Base-by-base conservation (phyloP, 345 rosid genomes). In the Acer campestre region DNA sequence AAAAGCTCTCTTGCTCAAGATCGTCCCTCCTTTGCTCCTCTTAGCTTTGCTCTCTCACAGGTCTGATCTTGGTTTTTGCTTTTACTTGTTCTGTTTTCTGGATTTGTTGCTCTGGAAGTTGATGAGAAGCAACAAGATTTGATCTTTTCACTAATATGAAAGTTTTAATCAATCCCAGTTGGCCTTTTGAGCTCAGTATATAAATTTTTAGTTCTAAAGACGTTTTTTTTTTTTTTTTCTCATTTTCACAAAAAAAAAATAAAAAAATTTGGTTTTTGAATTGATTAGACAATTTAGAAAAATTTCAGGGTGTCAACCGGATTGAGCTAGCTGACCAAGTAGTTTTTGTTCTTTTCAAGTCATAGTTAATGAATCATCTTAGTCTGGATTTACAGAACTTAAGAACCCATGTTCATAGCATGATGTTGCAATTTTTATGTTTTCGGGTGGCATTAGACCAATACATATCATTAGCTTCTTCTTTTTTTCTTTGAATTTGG, bases 11-110 rank as follows among this genome's bases (percentile, higher is more conserved):
- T 67, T 85, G 38, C 61, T 88, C 56, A 88, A 86, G 69, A 84
- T 96, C 58, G 97, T 83, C 70, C 91, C 98, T 84, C 97, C 98
- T 64, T 55, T 90, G 81, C 87, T 96, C 56, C 89, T 92, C 65
- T 86, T 96, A 63, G 89, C 98, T 81, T 87, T 96, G 69, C 98
- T 96, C 76, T 81, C 98, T 67, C 44, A 81, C 72, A 88, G 97
- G 99, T 90, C 29, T 68, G 14, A 10, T 20, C 35, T 11, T 63
- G 67, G 12, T 46, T 63, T 51, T 35, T 61, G 23, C 29, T 73
- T 38, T 16, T 17, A 20, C 66, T 38, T 61, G 6, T 55, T 29
- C 31, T 20, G 0, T 44, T 46, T 76, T 71, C 0, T 56, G 11
- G 23, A 17, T 49, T 20, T 53, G 11, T 46, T 64, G 25, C 20